Evolutionary conservation across 2,329 filamentous ascomycete species (phyloP).

Genomic region (Phaeosphaeriaceae sp.): DNA sequence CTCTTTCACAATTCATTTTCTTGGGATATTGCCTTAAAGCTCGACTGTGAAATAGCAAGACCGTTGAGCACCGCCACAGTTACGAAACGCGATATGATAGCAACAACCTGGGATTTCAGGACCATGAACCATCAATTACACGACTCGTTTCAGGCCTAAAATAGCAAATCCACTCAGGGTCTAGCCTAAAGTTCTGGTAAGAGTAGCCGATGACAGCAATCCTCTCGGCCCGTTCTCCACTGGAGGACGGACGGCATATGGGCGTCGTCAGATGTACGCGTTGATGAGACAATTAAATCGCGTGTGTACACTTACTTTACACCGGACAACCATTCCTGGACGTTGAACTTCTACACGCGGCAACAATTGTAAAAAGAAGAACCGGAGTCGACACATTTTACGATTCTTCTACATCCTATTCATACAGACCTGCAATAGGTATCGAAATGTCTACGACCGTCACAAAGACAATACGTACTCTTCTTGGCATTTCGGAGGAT

Average conservation of each 20-base stretch:
- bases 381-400: no score
- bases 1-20: background rate
- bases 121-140: constrained; percentile 2
- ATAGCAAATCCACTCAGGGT: background rate
- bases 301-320: no score
- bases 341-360: no score
- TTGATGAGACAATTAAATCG: no score
- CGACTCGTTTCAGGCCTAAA: constrained; percentile 9
- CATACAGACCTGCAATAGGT: no score
- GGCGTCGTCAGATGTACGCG: no score
- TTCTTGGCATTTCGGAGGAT: no score
- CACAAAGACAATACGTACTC: no score
- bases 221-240: background rate
- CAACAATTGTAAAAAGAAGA: no score
- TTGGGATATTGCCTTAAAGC: background rate
- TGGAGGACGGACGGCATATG: background rate
- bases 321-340: no score
- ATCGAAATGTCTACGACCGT: no score
- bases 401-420: no score
- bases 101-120: background rate
- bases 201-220: background rate
- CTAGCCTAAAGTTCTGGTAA: background rate
- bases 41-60: background rate
- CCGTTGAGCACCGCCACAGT: constrained; percentile 2
- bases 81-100: constrained; percentile 2